phyloP scores from a whole-genome alignment of 345 rosid genomes.

The Pugionium cornutum region DNA sequence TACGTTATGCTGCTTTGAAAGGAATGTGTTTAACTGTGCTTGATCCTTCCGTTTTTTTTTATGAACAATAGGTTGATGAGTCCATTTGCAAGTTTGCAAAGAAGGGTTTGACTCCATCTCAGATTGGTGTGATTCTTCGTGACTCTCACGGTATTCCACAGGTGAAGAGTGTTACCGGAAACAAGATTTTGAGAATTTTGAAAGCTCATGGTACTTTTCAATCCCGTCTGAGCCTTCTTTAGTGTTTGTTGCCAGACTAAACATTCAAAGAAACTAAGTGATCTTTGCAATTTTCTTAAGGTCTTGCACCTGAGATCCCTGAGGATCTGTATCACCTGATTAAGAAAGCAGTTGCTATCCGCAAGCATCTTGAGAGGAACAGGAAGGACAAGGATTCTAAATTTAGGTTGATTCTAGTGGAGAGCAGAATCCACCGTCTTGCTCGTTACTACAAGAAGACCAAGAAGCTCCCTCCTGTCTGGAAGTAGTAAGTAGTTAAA shows the following conservation, averaged over 20 bases:
- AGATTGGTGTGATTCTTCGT: slow-evolving; percentile 78
- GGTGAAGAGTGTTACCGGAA: slow-evolving; percentile 69
- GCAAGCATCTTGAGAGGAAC: slow-evolving; percentile 97
- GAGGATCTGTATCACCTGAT: slow-evolving; percentile 90
- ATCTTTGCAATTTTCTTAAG: slow-evolving; percentile 20
- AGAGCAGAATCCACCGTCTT: slow-evolving; percentile 90
- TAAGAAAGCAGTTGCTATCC: slow-evolving; percentile 89
- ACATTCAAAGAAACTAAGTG: neutral
- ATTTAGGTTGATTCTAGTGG: slow-evolving; percentile 84
- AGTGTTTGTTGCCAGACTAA: neutral
- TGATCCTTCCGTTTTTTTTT: neutral
- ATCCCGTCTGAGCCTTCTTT: neutral
- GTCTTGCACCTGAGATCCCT: slow-evolving; percentile 91
- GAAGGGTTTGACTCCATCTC: slow-evolving; percentile 77
- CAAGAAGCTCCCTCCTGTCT: slow-evolving; percentile 91
- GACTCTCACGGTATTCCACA: slow-evolving; percentile 79
- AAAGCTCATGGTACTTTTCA: slow-evolving; percentile 57
- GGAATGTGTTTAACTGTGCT: neutral
- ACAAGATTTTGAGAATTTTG: slow-evolving; percentile 63
- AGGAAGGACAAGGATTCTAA: slow-evolving; percentile 95
- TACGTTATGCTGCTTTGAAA: neutral
- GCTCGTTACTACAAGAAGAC: slow-evolving; percentile 98
- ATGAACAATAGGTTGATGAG: slow-evolving; percentile 53
- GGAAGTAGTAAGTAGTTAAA: slow-evolving; percentile 68
- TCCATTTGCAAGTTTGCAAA: slow-evolving; percentile 73